A percentile compares a stretch with the other conserved stretches of the same genome.
Conservation (phyloP, 129 eudicot genomes). For the Rutidosis leptorrhynchoides region DNA sequence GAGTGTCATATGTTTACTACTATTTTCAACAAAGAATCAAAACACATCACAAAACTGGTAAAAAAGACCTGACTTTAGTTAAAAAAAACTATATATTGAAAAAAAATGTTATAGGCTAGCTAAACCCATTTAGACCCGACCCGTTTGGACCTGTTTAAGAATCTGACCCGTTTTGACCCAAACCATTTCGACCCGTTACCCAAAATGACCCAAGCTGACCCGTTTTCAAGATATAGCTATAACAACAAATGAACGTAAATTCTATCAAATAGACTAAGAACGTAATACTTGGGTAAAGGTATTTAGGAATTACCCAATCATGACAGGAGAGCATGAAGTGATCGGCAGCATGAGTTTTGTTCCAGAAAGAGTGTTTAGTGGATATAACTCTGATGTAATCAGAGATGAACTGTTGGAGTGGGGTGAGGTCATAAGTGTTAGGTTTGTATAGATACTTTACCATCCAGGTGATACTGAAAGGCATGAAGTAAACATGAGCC, state of each 20-base stretch:
- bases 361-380: conserved; percentile 84
- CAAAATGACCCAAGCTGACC: too few relatives aligned
- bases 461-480: conserved; percentile 89
- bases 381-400: conserved; percentile 80
- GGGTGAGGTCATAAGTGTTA: conserved; percentile 46
- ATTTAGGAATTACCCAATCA: conserved; percentile 64
- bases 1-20: background rate
- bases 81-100: too few relatives aligned
- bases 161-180: too few relatives aligned
- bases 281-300: too few relatives aligned
- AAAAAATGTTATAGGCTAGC: too few relatives aligned
- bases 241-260: too few relatives aligned
- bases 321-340: conserved; percentile 98
- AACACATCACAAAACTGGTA: background rate
- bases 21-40: background rate
- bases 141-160: too few relatives aligned
- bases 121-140: too few relatives aligned
- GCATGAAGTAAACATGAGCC: conserved; percentile 90
- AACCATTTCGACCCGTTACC: too few relatives aligned
- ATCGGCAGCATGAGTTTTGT: conserved; percentile 72
- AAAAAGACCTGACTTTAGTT: background rate
- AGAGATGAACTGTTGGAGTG: conserved; percentile 54
- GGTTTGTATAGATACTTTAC: conserved; percentile 71
- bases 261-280: too few relatives aligned
- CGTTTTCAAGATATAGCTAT: too few relatives aligned